Conservation (phyloP, 169 alveolate species). For the Plasmodium falciparum region DNA sequence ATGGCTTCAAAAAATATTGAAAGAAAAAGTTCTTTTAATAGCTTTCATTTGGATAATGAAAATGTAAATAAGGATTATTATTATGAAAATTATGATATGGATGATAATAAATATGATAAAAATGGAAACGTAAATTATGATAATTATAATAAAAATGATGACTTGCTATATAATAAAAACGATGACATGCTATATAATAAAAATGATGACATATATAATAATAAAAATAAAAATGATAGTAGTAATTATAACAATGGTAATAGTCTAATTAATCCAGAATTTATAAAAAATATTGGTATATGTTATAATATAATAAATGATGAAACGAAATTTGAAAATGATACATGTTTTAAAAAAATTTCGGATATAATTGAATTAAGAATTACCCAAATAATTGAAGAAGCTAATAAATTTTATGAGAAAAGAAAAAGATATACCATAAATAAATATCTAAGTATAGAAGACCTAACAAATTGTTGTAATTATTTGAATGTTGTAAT, state of each 20-base stretch:
- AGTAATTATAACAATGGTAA: neutral
- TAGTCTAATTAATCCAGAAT: constrained; percentile 31
- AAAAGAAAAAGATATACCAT: constrained; percentile 53
- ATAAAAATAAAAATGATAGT: neutral
- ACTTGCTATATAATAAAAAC: neutral
- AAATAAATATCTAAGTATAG: constrained; percentile 23
- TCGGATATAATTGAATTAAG: constrained; percentile 63
- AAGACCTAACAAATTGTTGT: constrained; percentile 71
- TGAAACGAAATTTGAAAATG: constrained; percentile 48
- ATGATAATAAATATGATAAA: no score
- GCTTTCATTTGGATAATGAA: no score
- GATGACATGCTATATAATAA: neutral
- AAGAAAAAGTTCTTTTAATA: no score
- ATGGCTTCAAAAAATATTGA: no score
- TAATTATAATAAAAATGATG: neutral
- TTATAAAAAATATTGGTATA: constrained; percentile 54
- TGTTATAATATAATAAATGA: constrained; percentile 37
- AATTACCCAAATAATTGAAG: constrained; percentile 68
- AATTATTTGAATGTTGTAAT: constrained; percentile 49
- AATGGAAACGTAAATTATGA: no score
- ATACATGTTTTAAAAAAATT: constrained; percentile 31
- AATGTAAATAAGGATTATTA: no score
- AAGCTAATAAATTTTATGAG: constrained; percentile 66
- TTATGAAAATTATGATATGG: no score
- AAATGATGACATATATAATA: neutral